These are phyloP conservation scores for Mycena metata DNA, from an alignment of 768 basidiomycete genomes.

Conservation along the genomic window DNA sequence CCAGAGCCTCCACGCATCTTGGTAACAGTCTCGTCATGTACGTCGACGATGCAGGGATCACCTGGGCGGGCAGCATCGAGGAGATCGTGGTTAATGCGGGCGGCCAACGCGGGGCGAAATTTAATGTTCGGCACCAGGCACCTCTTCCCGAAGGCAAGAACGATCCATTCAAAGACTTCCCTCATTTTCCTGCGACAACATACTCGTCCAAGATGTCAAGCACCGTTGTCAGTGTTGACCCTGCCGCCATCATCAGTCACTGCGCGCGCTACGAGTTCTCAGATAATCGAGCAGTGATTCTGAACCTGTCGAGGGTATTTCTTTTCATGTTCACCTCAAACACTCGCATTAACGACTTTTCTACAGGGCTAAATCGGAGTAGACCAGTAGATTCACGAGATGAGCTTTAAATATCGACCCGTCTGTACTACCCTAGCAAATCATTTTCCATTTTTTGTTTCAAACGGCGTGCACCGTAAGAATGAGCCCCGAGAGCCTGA, in stretches of 20 bases:
- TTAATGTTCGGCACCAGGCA: constrained; percentile 1
- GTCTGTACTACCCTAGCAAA: too few relatives aligned
- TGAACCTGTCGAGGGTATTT: neutral
- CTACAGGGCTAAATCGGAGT: too few relatives aligned
- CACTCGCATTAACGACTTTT: too few relatives aligned
- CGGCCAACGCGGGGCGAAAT: neutral
- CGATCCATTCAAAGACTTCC: constrained; percentile 21
- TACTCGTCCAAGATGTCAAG: constrained; percentile 13
- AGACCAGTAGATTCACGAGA: too few relatives aligned
- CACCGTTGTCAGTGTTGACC: constrained; percentile 4
- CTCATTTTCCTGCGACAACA: constrained; percentile 8
- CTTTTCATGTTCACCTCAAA: too few relatives aligned
- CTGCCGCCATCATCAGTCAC: constrained; percentile 11
- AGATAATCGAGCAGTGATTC: constrained; percentile 1
- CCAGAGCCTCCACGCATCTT: constrained; percentile 11
- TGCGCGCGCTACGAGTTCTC: constrained; percentile 26
- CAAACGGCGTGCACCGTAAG: too few relatives aligned
- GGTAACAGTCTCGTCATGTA: constrained; percentile 24
- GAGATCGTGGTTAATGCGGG: constrained; percentile 1
- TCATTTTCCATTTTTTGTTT: too few relatives aligned
- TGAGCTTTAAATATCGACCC: too few relatives aligned
- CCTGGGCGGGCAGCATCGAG: constrained; percentile 15
- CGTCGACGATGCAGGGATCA: neutral
- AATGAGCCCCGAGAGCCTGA: too few relatives aligned
- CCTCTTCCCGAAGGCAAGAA: constrained; percentile 13